phyloP scores from a whole-genome alignment of 345 rosid genomes.

The Corchorus olitorius region DNA sequence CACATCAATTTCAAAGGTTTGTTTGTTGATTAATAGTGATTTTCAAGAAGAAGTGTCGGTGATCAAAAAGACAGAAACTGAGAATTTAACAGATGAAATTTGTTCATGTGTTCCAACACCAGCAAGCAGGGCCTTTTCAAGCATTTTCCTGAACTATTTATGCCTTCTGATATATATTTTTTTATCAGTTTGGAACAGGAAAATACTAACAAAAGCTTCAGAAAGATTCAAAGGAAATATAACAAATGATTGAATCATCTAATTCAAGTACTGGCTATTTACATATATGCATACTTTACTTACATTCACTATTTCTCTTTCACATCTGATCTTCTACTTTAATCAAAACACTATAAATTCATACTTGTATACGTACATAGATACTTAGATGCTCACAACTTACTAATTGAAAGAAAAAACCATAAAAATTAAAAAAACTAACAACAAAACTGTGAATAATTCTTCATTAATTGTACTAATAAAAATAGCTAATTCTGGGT shows the following conservation, averaged over 20 bases:
- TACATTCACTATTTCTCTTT: constrained; percentile 1
- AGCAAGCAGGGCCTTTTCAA: neutral
- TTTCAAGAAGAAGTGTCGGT: neutral
- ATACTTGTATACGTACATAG: neutral
- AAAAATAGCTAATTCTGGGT: constrained; percentile 44
- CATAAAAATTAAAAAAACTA: neutral
- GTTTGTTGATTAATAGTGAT: neutral
- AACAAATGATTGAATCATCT: neutral
- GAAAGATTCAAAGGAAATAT: neutral
- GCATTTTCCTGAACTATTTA: neutral
- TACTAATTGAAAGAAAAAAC: neutral
- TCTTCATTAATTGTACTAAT: neutral
- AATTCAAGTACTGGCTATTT: neutral
- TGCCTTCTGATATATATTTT: neutral
- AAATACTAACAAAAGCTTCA: neutral
- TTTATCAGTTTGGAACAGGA: neutral
- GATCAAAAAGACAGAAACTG: neutral
- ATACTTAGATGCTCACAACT: neutral
- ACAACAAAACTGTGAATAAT: neutral
- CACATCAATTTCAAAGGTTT: neutral
- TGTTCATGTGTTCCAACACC: neutral
- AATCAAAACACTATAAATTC: neutral
- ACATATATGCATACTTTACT: neutral
- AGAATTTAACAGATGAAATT: neutral
- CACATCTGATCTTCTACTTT: neutral